Base-by-base conservation (phyloP, 2,329 filamentous ascomycete genomes). In the Tolypocladium ovalisporum region DNA sequence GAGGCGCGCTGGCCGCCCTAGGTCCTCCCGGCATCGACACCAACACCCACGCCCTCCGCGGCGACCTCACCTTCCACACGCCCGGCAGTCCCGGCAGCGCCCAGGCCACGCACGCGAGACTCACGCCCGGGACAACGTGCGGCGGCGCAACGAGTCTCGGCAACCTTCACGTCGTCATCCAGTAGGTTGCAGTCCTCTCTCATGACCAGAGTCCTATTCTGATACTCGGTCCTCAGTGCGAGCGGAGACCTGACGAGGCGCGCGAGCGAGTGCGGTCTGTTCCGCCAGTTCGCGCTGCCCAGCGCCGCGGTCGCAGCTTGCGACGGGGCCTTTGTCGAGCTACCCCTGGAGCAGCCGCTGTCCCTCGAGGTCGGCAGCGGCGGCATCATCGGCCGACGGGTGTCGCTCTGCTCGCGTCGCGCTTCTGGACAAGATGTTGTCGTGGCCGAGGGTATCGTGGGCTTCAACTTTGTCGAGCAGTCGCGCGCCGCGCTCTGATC, bases 391-490 rank as follows among this genome's bases (percentile, higher is more conserved):
- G 77, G 77, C 0, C 69, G 77, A 5, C 67, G 77, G 12, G 76
- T 80, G 1, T 78, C 76, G 0, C 55, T 80, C 0, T 70, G 68
- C 35, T 66, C 68, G 0, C 60, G 65, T 0, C 56, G 61, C 0
- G 52, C 56, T 0, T 59, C 56, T 61, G 70, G 70, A 13, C 59
- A 44, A 35, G 64, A 63, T 32, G 61, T 62, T 6, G 68, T 76
- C 0, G 60, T 78, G 4, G 76, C 77, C 0, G 76, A 79, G 60
- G 77, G 77, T 0, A 76, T 79, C n/a, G 74, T 79, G 5, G 77
- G 77, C 1, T 78, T 77, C 63, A 79, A 79, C 39, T 73, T 71
- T 51, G 54, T 67, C 55, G 65, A 61, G 37, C 60, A 42, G 8
- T 54, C 47, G 34, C 49, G 35, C 19, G 47, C 47, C 8, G 27